These are phyloP conservation scores for Cornus kousa DNA, from an alignment of 148 eudicot genomes.

Conservation along the genomic window DNA sequence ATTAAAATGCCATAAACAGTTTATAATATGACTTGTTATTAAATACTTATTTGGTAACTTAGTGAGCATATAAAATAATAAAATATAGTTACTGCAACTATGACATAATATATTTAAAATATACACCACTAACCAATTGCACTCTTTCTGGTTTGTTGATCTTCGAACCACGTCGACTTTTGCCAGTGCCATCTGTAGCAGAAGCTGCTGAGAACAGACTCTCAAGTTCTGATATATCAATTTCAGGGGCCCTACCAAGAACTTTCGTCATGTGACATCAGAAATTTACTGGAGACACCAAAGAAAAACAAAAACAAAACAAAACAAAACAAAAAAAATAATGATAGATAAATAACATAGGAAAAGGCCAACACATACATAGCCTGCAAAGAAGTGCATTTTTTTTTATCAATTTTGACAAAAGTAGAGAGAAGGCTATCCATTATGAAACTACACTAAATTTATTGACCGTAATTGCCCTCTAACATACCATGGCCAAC, in stretches of 20 bases:
- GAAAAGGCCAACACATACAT: neutral
- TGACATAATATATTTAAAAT: neutral
- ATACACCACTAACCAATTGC: slow-evolving; percentile 66
- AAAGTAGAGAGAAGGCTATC: slow-evolving; percentile 6
- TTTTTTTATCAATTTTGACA: neutral
- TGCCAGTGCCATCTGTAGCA: slow-evolving; percentile 56
- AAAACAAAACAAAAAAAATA: neutral
- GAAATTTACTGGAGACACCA: slow-evolving; percentile 12
- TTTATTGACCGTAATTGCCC: neutral
- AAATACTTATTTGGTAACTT: neutral
- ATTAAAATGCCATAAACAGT: neutral
- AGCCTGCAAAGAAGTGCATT: neutral
- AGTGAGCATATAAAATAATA: neutral
- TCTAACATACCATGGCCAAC: neutral
- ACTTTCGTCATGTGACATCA: slow-evolving; percentile 22
- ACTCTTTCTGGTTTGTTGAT: slow-evolving; percentile 91
- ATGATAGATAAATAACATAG: neutral
- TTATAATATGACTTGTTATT: too few relatives aligned
- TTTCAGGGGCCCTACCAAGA: slow-evolving; percentile 87
- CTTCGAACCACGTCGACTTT: slow-evolving; percentile 71
- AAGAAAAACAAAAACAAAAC: slow-evolving; percentile 7
- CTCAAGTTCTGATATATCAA: slow-evolving; percentile 94
- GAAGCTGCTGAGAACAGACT: slow-evolving; percentile 87
- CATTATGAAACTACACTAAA: neutral
- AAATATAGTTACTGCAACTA: neutral